phyloP scores from a whole-genome alignment of 352 stramenopile species.

The Globisporangium orthogonon region DNA sequence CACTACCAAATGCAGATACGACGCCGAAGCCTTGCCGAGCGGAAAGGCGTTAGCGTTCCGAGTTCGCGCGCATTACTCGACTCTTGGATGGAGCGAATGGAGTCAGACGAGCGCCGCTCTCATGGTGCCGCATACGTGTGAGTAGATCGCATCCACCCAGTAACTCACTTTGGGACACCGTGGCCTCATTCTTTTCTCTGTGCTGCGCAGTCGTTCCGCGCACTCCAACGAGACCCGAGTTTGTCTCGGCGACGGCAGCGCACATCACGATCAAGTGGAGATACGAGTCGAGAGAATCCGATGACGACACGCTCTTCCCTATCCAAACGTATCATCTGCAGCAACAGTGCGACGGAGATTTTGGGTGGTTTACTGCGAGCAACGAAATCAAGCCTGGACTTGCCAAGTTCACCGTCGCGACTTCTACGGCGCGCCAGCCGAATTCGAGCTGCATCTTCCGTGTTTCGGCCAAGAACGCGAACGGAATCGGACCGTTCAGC shows the following conservation, averaged over 20 bases:
- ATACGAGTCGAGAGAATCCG: not conserved
- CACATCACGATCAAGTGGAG: conserved; percentile 43
- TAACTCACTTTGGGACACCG: not conserved
- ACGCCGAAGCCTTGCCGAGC: conserved; percentile 16
- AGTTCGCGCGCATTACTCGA: conserved; percentile 34
- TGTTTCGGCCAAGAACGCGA: conserved; percentile 39
- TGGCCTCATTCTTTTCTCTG: not conserved
- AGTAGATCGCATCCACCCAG: not conserved
- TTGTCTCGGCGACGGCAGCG: conserved; percentile 24
- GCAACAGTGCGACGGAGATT: conserved; percentile 39
- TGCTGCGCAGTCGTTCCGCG: conserved; percentile 20
- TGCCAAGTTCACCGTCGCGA: conserved; percentile 17
- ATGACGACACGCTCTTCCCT: conserved; percentile 25
- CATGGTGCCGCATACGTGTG: conserved; percentile 27
- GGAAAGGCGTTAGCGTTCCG: conserved; percentile 36
- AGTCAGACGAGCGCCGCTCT: conserved; percentile 34
- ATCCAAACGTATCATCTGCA: conserved; percentile 35
- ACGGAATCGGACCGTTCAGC: conserved; percentile 51
- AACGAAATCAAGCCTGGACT: conserved; percentile 21
- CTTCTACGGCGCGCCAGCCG: conserved; percentile 22
- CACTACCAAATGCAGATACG: conserved; percentile 18
- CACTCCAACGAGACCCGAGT: conserved; percentile 30
- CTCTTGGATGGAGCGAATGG: conserved; percentile 43
- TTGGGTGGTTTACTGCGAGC: conserved; percentile 36
- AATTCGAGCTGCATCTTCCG: conserved; percentile 51